Evolutionary conservation across 768 basidiomycete genomes (phyloP), one percentile per base, ranked within the genome.

Genomic region (Lactifluus hygrophoroides): DNA sequence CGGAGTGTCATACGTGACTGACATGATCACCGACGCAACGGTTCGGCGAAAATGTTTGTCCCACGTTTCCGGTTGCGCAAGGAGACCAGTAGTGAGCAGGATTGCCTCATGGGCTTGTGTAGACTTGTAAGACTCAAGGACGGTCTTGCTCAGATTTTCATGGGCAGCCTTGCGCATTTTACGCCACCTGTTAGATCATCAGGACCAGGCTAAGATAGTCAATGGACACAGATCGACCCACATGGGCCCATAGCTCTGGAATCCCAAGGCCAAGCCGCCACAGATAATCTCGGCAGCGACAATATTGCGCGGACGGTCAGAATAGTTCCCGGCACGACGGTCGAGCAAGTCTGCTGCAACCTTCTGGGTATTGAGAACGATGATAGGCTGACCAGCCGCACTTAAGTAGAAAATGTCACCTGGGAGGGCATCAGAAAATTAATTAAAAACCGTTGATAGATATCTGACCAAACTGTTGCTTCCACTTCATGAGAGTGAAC

Each of bases 361-460:
- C 45, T 69, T 60, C 19, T 62, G 61, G 38, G 60, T 38, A 44
- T 66, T 69, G 37, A 69, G 56, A 8, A 69, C 57, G 16, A 69
- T 47, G 11, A 63, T 59, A 14, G 64, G 59, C 17, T 60, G 53
- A n/a, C 64, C 64, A 23, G 50, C 52, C 10, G 60, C 58, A 48
- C 32, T 65, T 8, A 65, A 32, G 38, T 48, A 65, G 52, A 65
- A 40, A 46, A 65, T 17, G 28, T 61, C 55, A 23, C 64, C 64
- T 65, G 10, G 5, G 13, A 11, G 9, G 19, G n/a, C 34, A 25
- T 62, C 35, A 60, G 57, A 19, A 21, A 37, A 42, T 13, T 17
- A 23, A 5, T 32, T 32, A 3, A 11, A 21, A 10, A 9, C 6
- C 8, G 2, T 10, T 3, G 35, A 30, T 14, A 14, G 32, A 25